Evolutionary conservation across 2,329 filamentous ascomycete species (phyloP), one percentile per base, ranked within the genome.

Genomic region (Alternaria panax): DNA sequence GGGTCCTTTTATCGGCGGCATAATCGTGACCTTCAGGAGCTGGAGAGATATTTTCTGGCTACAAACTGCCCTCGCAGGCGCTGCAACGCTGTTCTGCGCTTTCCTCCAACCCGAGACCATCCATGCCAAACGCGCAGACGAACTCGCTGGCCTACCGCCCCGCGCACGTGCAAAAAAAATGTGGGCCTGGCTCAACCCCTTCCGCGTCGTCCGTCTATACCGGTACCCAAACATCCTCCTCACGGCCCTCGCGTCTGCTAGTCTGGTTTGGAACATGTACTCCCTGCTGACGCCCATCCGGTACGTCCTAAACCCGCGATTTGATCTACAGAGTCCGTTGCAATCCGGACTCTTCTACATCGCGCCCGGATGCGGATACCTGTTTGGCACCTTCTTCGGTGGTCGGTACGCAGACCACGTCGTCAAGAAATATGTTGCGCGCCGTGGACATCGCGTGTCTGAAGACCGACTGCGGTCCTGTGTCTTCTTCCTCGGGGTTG

Each of bases 31-130:
- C 0, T 92, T 87, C 75, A 82, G 84, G 7, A 85, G 83, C 2
- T 94, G 91, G 91, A 84, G 90, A 18, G 85, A 86, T 41, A 92
- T 93, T 53, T 93, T 92, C 79, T 93, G 90, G 88, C 80, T 93
- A 0, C 90, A 93, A 71, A 87, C 88, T 0, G 90, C 85, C 0
- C 81, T 92, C 6, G 88, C 88, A 0, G 89, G 85, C 2, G 71
- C 85, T 0, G 88, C 86, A 1, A 81, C 84, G 0, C 20, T 88
- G 0, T 83, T 88, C 0, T 84, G 90, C 30, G 84, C 87, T 64
- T 87, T 91, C 66, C 79, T 92, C 12, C 83, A 93, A 11, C 89
- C 89, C 0, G 90, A 93, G 73, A 93, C 90, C 0, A 89, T 91
- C 51, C 88, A 90, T 57, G 83, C 86, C 60, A 87, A 84, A 70